Percentiles rank a stretch among this genome's conserved stretches.
These are phyloP conservation scores for Selaginella moellendorffii DNA, from an alignment of 75 land plant species.

Conservation along the genomic window DNA sequence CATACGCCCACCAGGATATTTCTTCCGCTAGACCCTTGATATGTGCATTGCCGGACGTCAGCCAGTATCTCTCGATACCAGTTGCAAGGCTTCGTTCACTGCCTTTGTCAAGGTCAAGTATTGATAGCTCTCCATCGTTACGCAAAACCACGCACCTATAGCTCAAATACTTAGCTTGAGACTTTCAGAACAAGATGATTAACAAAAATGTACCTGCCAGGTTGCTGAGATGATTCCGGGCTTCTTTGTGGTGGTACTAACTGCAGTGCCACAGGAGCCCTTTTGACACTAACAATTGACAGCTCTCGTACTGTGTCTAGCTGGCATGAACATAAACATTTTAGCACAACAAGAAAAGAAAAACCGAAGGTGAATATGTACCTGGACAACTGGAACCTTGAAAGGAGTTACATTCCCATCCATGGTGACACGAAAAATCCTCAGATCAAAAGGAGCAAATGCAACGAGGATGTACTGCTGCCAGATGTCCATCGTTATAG, in stretches of 20 bases:
- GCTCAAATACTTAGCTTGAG: not conserved
- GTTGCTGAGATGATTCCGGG: not conserved
- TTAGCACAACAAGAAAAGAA: not conserved
- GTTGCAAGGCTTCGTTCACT: slow-evolving; percentile 65
- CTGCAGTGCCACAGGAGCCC: slow-evolving; percentile 84
- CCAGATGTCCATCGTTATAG: slow-evolving; percentile 89
- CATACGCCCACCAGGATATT: slow-evolving; percentile 97
- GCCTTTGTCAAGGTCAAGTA: slow-evolving; percentile 95
- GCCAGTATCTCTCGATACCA: slow-evolving; percentile 88
- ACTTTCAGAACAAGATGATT: not conserved
- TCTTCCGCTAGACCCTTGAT: slow-evolving; percentile 67
- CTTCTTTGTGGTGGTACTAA: slow-evolving; percentile 38
- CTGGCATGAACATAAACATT: slow-evolving; percentile 45
- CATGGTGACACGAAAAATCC: slow-evolving; percentile 70
- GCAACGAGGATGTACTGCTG: slow-evolving; percentile 91
- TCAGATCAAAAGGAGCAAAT: slow-evolving; percentile 91
- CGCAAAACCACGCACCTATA: slow-evolving; percentile 83
- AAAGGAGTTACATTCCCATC: slow-evolving; percentile 66
- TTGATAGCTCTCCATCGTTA: slow-evolving; percentile 80
- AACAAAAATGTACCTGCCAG: not conserved
- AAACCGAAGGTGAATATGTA: slow-evolving; percentile 2
- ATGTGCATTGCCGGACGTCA: slow-evolving; percentile 72
- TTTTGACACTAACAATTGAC: slow-evolving; percentile 92
- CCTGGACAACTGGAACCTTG: slow-evolving; percentile 64
- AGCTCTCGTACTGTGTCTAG: slow-evolving; percentile 94